phyloP scores from a whole-genome alignment of 1,139 yeast genomes.

The Hemisphaericaspora lyxosophila region DNA sequence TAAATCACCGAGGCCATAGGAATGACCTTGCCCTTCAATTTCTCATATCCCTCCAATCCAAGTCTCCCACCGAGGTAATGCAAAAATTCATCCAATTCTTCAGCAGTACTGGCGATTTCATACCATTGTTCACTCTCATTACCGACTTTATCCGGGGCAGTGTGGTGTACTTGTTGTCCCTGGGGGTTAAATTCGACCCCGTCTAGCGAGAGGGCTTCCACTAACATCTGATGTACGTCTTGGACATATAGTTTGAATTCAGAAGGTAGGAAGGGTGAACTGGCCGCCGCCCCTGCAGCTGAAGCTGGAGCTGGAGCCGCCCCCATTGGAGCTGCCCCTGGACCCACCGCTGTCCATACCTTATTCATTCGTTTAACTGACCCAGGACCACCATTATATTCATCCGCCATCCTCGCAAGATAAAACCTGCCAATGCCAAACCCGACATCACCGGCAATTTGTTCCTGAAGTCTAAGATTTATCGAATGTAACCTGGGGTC shows the following conservation, averaged over 20 bases:
- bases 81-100: conserved; percentile 33
- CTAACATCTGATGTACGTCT: conserved; percentile 41
- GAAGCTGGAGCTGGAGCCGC: too few relatives aligned
- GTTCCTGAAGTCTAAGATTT: conserved; percentile 40
- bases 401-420: conserved; percentile 43
- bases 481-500: conserved; percentile 42
- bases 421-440: conserved; percentile 47
- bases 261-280: conserved; percentile 28
- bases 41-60: conserved; percentile 15
- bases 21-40: conserved; percentile 11
- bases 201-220: conserved; percentile 24
- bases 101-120: conserved; percentile 41
- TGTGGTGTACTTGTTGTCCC: conserved; percentile 33
- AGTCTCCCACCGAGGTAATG: conserved; percentile 25
- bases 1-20: conserved; percentile 25
- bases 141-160: conserved; percentile 3
- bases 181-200: conserved; percentile 38
- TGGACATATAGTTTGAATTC: conserved; percentile 52
- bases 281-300: conserved; percentile 15
- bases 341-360: conserved; percentile 18
- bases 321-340: conserved; percentile 17
- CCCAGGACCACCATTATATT: conserved; percentile 39
- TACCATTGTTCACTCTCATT: conserved; percentile 33
- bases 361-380: conserved; percentile 34
- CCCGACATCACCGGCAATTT: conserved; percentile 49